Evolutionary conservation across 2,329 filamentous ascomycete species (phyloP), one percentile per base, ranked within the genome.

Genomic region (Trichoderma koningii): DNA sequence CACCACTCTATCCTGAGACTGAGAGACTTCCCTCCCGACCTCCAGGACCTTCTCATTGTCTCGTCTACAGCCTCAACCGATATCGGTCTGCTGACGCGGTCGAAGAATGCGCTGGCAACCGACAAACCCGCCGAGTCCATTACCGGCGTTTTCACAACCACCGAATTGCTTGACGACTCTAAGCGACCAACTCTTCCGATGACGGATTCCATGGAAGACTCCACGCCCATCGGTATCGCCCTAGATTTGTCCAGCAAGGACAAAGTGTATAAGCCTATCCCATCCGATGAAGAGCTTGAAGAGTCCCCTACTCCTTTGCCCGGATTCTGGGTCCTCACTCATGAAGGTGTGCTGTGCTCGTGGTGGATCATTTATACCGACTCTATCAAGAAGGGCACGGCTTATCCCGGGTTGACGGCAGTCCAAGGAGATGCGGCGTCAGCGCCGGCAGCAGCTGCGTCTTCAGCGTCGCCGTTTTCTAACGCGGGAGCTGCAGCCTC

Each of bases 321-420:
- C 6, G 92, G 89, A 12, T 82, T 97, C 48, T 89, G 95, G 83
- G 84, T 92, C 34, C 81, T 99, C 17, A 98, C 96, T 66, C 89
- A 97, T 69, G 92, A 97, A 72, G 95, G 95, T 68, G 79, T 96
- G 10, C 81, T 99, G 17, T 87, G 87, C 52, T 85, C 88, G 14
- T 99, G 94, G 93, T 97, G 94, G 92, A 79, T 98, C 50, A 85
- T 98, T 21, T 97, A 97, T 77, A 87, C 90, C 42, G 92, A 96
- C 48, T 93, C 94, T 2, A 88, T 99, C 67, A 86, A 89, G 66
- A 82, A 89, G 70, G 88, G 88, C 3, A 87, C 86, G 7, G 85
- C 86, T 0, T 98, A 93, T 75, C 85, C 89, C 47, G 91, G 90
- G 5, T 80, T 97, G 68, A 79, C 83, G 47, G 79, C 78, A 51